Conservation (phyloP, 1,139 yeast genomes). For the Sugiyamaella neomexicana region DNA sequence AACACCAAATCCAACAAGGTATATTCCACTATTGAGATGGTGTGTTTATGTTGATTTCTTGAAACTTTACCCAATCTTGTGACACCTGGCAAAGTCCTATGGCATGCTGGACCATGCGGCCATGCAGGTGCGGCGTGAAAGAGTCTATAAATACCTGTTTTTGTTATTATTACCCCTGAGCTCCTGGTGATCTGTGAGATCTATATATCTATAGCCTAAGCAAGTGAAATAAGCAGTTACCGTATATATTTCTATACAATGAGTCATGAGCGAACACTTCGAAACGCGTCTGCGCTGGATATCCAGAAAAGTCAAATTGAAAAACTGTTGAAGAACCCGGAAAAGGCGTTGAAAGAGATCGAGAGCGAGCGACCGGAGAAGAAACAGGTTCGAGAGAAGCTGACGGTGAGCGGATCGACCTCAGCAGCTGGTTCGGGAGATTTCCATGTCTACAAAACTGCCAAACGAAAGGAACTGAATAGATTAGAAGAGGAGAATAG, state of each 20-base stretch:
- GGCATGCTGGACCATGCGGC: constrained; percentile 1
- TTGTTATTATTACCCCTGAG: not conserved
- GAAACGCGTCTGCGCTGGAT: constrained; percentile 17
- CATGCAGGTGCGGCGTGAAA: not conserved
- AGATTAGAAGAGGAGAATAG: constrained; percentile 33
- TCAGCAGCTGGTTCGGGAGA: constrained; percentile 46
- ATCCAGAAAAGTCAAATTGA: constrained; percentile 35
- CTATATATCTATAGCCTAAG: no score
- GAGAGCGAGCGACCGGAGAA: not conserved
- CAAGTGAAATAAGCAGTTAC: no score
- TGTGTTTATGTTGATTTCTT: not conserved
- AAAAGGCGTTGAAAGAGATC: constrained; percentile 14
- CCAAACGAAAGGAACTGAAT: constrained; percentile 39
- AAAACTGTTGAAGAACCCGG: constrained; percentile 29
- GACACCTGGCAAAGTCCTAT: constrained; percentile 14
- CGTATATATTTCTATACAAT: not conserved
- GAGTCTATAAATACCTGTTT: not conserved
- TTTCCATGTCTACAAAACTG: constrained; percentile 42
- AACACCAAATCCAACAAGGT: not conserved
- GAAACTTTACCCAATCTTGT: not conserved
- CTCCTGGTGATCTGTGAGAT: not conserved
- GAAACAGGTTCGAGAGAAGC: not conserved
- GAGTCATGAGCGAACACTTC: not conserved
- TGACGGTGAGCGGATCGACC: constrained; percentile 34
- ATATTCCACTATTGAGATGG: not conserved